phyloP scores from a whole-genome alignment of 2,329 filamentous ascomycete genomes.

The Chrysosporium queenslandicum region DNA sequence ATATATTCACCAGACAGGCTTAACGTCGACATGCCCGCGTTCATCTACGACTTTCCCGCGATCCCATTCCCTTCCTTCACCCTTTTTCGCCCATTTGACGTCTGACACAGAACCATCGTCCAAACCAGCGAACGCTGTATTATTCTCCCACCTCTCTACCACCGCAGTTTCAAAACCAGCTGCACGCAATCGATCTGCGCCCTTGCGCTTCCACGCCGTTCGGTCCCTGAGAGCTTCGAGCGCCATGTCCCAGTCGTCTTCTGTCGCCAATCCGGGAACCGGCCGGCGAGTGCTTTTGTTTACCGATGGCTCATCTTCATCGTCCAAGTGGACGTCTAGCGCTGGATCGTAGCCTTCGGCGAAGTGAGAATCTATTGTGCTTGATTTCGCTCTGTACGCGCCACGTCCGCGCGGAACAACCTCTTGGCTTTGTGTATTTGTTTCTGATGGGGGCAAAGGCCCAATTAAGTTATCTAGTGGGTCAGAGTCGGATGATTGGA shows the following conservation, averaged over 20 bases:
- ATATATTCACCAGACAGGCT: slow-evolving; percentile 37
- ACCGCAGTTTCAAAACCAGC: slow-evolving; percentile 71
- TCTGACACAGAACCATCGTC: slow-evolving; percentile 47
- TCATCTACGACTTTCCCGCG: slow-evolving; percentile 51
- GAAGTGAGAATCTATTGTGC: slow-evolving; percentile 73
- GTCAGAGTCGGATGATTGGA: slow-evolving; percentile 46
- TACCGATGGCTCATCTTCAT: slow-evolving; percentile 47
- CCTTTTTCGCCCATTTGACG: slow-evolving; percentile 62
- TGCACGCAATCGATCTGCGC: slow-evolving; percentile 62
- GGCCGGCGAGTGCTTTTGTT: slow-evolving; percentile 33
- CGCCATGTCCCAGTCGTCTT: slow-evolving; percentile 66
- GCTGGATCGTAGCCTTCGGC: slow-evolving; percentile 53
- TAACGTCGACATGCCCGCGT: slow-evolving; percentile 45
- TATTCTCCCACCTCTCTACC: slow-evolving; percentile 60
- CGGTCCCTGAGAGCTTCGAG: slow-evolving; percentile 69
- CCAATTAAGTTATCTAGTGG: slow-evolving; percentile 68
- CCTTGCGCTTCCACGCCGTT: slow-evolving; percentile 64
- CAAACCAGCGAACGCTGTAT: slow-evolving; percentile 46
- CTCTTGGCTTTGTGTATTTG: slow-evolving; percentile 33
- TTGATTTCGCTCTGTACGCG: slow-evolving; percentile 45
- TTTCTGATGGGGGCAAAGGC: slow-evolving; percentile 47
- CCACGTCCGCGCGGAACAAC: slow-evolving; percentile 61
- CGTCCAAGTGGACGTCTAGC: slow-evolving; percentile 31
- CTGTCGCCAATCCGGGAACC: slow-evolving; percentile 34
- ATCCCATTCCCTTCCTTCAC: slow-evolving; percentile 60